phyloP scores from a whole-genome alignment of 225 moss, liverwort and hornwort genomes.

The Neckera pumila region DNA sequence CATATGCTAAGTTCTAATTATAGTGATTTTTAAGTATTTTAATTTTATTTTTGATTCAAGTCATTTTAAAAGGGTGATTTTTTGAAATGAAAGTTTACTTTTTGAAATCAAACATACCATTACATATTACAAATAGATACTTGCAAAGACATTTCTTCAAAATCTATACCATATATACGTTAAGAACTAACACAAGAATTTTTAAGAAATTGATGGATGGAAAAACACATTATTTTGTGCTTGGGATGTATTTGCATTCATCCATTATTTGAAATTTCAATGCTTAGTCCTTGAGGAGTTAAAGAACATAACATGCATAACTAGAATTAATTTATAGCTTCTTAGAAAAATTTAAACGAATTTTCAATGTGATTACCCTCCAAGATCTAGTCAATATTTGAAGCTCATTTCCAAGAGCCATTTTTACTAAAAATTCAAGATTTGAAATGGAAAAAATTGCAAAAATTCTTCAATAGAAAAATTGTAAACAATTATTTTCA shows the following conservation, averaged over 20 bases:
- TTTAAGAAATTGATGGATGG: too few species aligned
- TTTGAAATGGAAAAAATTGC: not conserved
- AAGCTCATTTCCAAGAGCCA: not conserved
- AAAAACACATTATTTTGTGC: too few species aligned
- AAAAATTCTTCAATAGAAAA: not conserved
- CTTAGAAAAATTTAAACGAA: too few species aligned
- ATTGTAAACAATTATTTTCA: not conserved
- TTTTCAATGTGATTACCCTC: not conserved
- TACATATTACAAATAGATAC: not conserved
- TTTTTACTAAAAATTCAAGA: too few species aligned
- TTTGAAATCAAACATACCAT: rapidly evolving
- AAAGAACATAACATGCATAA: not conserved
- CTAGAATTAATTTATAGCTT: rapidly evolving
- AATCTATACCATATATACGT: not conserved
- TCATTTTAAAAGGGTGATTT: not conserved
- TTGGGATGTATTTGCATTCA: too few species aligned
- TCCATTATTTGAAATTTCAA: too few species aligned
- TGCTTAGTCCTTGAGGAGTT: too few species aligned
- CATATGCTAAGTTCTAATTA: not conserved
- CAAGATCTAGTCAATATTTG: not conserved
- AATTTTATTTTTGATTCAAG: not conserved
- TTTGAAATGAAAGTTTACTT: not conserved
- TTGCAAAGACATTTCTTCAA: not conserved
- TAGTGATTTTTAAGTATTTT: not conserved
- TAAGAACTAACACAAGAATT: too few species aligned